phyloP scores from a whole-genome alignment of 352 stramenopile genomes.

The Phytophthora boehmeriae region DNA sequence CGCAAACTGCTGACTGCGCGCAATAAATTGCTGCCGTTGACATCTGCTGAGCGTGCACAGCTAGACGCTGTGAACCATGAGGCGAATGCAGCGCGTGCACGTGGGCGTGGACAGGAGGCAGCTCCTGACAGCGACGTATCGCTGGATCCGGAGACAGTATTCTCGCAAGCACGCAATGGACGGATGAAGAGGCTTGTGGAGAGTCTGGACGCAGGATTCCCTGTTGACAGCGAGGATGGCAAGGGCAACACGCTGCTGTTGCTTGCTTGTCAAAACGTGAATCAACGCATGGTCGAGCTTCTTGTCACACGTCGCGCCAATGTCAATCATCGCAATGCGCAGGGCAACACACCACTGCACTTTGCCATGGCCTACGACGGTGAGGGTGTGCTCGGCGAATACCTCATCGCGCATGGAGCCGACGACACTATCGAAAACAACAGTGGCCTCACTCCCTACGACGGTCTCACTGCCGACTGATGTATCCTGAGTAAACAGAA shows the following conservation, averaged over 20 bases:
- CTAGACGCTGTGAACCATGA: constrained; percentile 69
- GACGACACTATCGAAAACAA: constrained; percentile 95
- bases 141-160: constrained; percentile 78
- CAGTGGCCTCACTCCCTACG: constrained; percentile 92
- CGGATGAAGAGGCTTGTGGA: constrained; percentile 90
- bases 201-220: constrained; percentile 90
- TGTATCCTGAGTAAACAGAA: background rate
- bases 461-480: constrained; percentile 83
- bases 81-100: constrained; percentile 39
- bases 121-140: constrained; percentile 22
- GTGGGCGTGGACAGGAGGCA: constrained; percentile 33
- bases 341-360: constrained; percentile 93
- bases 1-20: constrained; percentile 87
- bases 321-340: constrained; percentile 92
- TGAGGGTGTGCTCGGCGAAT: constrained; percentile 90
- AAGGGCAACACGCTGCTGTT: constrained; percentile 94
- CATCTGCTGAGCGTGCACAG: constrained; percentile 68
- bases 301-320: constrained; percentile 85
- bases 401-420: constrained; percentile 92
- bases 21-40: constrained; percentile 90
- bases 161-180: constrained; percentile 91
- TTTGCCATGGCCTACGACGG: constrained; percentile 94
- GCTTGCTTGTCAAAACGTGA: constrained; percentile 91
- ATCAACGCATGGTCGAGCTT: constrained; percentile 89
- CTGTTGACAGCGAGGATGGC: constrained; percentile 89